Evolutionary conservation across 2,329 filamentous ascomycete genomes (phyloP), one percentile per base, ranked within the genome.

Genomic region (Cylindrodendrum hubeiense): DNA sequence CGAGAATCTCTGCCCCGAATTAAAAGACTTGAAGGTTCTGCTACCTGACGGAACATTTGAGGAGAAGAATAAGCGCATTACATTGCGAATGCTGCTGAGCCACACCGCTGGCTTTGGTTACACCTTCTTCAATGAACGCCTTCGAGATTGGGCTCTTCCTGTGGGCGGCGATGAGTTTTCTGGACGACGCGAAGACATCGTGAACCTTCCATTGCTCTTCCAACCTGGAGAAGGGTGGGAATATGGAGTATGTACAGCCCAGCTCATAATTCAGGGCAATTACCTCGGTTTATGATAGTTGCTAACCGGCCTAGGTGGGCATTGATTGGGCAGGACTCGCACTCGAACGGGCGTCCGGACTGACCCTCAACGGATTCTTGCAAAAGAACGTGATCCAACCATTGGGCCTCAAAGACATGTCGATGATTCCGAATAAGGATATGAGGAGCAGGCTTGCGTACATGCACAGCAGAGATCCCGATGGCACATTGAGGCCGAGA

Each of bases 201-300:
- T 90, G 46, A 71, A 83, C 37, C 74, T 78, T 61, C 87, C 89
- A 1, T 76, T 93, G 17, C 75, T 91, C 1, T 88, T 90, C 67
- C 88, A 92, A 67, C 90, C 90, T 0, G 90, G 90, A 0, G 83
- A 85, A 24, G 80, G 80, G 3, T 92, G 88, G 86, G 83, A 87
- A 61, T 91, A 92, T 22, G 86, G 86, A 0, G 84, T 87, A 76
- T 79, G 81, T 77, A 1, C 0, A 50, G 34, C 3, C 33, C 33
- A 33, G 10, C 2, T 13, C 3, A 4, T 6, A 21, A 44, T 19
- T 17, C 4, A 1, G 5, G 13, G 13, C 12, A 19, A 30, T 22
- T 4, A 19, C 12, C 15, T 21, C 7, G 19, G 47, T 41, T 15
- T 7, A 15, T 12, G 2, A 33, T 5, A 3, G 7, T 21, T 34